Base-by-base conservation (phyloP, 2,329 filamentous ascomycete species). In the Ophiostoma piceae region DNA sequence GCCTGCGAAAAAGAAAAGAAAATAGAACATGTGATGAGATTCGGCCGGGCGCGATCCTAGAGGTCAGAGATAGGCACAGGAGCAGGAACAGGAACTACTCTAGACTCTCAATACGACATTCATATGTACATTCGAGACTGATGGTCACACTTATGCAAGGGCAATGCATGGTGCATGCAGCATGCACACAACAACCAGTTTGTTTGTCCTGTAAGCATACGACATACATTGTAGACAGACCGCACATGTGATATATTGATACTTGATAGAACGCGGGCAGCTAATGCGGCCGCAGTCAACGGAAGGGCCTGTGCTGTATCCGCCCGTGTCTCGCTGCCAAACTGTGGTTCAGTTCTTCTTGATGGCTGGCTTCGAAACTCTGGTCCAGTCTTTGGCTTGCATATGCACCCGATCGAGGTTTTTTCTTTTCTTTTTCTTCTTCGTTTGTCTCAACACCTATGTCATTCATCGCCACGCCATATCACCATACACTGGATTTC, bases 111-210 rank as follows among this genome's bases (percentile, higher is more conserved):
- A 47, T 47, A n/a, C 43, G 43, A 47, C 43, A 47, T 47, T 47
- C 43, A 16, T n/a, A 16, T 16, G 7, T 19, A 47, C 43, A 47
- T 47, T 8, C 16, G 16, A 29, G 22, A 29, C n/a, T 26, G n/a
- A 57, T 57, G 51, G 51, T 26, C 51, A 26, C 57, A 62, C 57
- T 62, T 62, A 62, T 62, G 57, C 57, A 62, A 62, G 57, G 57
- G 57, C 57, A 62, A 62, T 57, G 57, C 57, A 62, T 57, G 22
- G n/a, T 57, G 51, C 51, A 54, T 54, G 26, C 54, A 26, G 54
- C 16, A 60, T 60, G 54, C 54, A 32, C 54, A 60, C 54, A n/a
- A 60, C 47, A 51, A 51, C 22, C n/a, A 57, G 51, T 57, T n/a
- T 16, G 51, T 57, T 57, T 26, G 51, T 57, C 51, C 22, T 57